A percentile compares a stretch with the other conserved stretches of the same genome.
phyloP scores from a whole-genome alignment of 306 rosid genomes.

The Prunus dulcis region DNA sequence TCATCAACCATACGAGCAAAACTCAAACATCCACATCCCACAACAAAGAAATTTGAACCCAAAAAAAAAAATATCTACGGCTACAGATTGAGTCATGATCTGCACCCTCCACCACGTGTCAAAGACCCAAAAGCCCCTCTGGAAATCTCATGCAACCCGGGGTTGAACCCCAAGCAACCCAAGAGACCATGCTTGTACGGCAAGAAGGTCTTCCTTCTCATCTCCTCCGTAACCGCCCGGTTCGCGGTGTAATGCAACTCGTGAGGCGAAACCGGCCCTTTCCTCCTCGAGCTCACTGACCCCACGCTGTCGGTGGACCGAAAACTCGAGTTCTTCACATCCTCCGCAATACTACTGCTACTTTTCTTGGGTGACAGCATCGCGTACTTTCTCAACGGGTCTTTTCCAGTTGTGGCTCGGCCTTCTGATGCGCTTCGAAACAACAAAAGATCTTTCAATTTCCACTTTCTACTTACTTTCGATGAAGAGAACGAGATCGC shows the following conservation, averaged over 20 bases:
- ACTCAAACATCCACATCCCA: neutral
- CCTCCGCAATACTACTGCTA: slow-evolving; percentile 29
- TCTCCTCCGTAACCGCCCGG: slow-evolving; percentile 85
- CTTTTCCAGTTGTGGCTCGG: slow-evolving; percentile 51
- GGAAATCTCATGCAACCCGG: slow-evolving; percentile 45
- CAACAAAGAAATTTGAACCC: neutral
- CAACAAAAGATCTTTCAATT: slow-evolving; percentile 57
- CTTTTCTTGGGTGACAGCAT: slow-evolving; percentile 44
- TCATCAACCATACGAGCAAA: neutral
- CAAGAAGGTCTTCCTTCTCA: slow-evolving; percentile 82
- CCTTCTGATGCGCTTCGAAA: slow-evolving; percentile 95
- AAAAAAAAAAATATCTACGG: neutral
- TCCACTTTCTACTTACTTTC: slow-evolving; percentile 67
- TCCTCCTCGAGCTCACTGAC: slow-evolving; percentile 58
- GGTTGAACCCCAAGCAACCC: slow-evolving; percentile 80
- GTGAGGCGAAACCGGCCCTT: slow-evolving; percentile 75
- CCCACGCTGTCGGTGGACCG: slow-evolving; percentile 67
- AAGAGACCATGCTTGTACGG: slow-evolving; percentile 84
- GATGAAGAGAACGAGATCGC: slow-evolving; percentile 49
- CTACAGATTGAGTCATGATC: slow-evolving; percentile 13
- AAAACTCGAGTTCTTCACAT: slow-evolving; percentile 60
- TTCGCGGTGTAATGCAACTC: slow-evolving; percentile 79
- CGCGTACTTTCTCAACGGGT: slow-evolving; percentile 44
- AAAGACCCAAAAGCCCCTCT: slow-evolving; percentile 49
- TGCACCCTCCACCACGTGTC: slow-evolving; percentile 50